These are phyloP conservation scores for Casuarina glauca DNA, from an alignment of 306 rosid genomes.

Conservation along the genomic window DNA sequence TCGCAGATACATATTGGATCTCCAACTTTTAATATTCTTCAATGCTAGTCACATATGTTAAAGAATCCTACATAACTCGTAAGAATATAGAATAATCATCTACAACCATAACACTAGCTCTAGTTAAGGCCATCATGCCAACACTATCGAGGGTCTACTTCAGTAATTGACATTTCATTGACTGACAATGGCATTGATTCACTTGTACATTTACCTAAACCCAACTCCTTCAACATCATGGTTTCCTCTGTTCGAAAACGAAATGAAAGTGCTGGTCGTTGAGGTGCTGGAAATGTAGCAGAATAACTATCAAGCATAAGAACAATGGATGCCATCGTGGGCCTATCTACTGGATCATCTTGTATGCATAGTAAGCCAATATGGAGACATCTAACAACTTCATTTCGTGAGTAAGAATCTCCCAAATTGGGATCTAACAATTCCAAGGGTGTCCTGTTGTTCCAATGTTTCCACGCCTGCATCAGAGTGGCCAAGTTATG, in stretches of 20 bases:
- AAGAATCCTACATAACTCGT: too few species aligned
- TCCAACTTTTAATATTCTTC: too few species aligned
- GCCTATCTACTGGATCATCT: slow-evolving; percentile 47
- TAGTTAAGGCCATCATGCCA: background rate
- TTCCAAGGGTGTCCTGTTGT: slow-evolving; percentile 33
- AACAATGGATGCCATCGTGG: slow-evolving; percentile 46
- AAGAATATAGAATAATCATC: too few species aligned
- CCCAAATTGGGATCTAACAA: slow-evolving; percentile 46
- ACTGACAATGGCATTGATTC: slow-evolving; percentile 26
- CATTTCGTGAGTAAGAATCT: slow-evolving; percentile 45
- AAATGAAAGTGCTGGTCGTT: slow-evolving; percentile 34
- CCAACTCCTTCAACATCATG: slow-evolving; percentile 12
- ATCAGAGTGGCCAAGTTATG: background rate
- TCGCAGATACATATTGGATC: too few species aligned
- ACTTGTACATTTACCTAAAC: slow-evolving; percentile 28
- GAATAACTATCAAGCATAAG: slow-evolving; percentile 49
- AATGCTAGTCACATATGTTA: too few species aligned
- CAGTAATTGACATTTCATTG: slow-evolving; percentile 35
- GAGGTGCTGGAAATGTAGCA: slow-evolving; percentile 35
- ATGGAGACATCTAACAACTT: slow-evolving; percentile 57
- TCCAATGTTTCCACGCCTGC: slow-evolving; percentile 56
- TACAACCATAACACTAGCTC: too few species aligned
- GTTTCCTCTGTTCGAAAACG: slow-evolving; percentile 29
- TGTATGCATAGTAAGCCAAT: slow-evolving; percentile 53
- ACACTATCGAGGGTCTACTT: slow-evolving; percentile 33